Evolutionary conservation across 1,284 basidiomycete species (phyloP).

Genomic region (Chalciporus sp.): DNA sequence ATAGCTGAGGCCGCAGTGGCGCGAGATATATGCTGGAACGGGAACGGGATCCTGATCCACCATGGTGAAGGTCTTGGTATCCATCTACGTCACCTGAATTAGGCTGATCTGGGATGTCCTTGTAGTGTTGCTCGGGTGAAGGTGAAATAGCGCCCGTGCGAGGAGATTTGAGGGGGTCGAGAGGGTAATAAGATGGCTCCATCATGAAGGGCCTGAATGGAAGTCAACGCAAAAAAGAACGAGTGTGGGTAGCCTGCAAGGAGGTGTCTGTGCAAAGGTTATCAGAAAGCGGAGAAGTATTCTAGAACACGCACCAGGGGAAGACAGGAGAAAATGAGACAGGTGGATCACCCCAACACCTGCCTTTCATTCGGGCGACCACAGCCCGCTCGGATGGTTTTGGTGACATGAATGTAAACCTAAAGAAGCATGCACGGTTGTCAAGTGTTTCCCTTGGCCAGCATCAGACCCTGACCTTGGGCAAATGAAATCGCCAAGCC

Average conservation of each 20-base stretch:
- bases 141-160: not conserved
- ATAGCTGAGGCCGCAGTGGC: conserved; percentile 5
- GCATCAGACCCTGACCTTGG: too few relatives aligned
- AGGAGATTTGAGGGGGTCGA: conserved; percentile 11
- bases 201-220: conserved; percentile 11
- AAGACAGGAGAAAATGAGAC: not conserved
- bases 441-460: too few relatives aligned
- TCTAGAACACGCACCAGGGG: conserved; percentile 1
- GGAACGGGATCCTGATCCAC: not conserved
- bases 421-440: not conserved
- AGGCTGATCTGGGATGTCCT: not conserved
- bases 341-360: not conserved
- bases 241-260: conserved; percentile 7
- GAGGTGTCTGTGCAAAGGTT: not conserved
- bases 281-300: not conserved
- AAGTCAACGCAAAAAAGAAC: conserved; percentile 1
- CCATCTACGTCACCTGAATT: not conserved
- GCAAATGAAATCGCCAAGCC: too few relatives aligned
- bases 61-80: not conserved
- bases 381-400: not conserved
- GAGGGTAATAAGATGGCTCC: conserved; percentile 22
- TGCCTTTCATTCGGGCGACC: not conserved
- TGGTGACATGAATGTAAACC: not conserved
- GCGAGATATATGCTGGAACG: conserved; percentile 9
- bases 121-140: not conserved